Evolutionary conservation across 2,329 filamentous ascomycete genomes (phyloP), one percentile per base, ranked within the genome.

Genomic region (Alternaria triticina): DNA sequence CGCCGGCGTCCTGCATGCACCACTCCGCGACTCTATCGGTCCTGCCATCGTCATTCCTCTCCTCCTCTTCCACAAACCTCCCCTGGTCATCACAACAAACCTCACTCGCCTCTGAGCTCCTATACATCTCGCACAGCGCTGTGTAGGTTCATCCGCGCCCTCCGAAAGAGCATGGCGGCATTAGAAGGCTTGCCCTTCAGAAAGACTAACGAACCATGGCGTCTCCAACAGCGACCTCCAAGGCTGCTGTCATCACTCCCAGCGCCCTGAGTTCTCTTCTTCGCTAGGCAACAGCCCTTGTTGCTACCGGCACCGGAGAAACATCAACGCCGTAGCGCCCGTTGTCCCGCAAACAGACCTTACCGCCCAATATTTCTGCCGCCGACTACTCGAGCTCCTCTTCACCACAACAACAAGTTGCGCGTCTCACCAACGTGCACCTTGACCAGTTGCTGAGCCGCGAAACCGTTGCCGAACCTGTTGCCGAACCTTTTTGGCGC

Each of bases 101-200:
- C 6, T 36, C 59, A 27, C 25, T 52, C 44, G 11, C 51, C 20
- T 25, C 64, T 43, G 67, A 59, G 56, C 40, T 44, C 45, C 40
- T 55, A 61, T 68, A 66, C 67, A 66, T 72, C 65, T 68, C 70
- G 66, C 65, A 61, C 64, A 69, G 71, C 70, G 69, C 70, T 71
- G 70, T 71, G 74, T 75, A 75, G 70, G 71, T 77, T 63, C 54
- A 66, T 68, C 69, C 70, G 67, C 69, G 66, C 72, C 70, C 73
- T 69, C 70, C 45, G 55, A 57, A 55, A 47, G 65, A 72, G 69
- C 54, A 75, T 71, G 69, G 73, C 73, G 65, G 64, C 63, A 66
- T 64, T 68, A 61, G 66, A 72, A 68, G 69, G 71, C 74, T 66
- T 69, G 69, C 70, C 70, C 73, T 74, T 70, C 69, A 67, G 72